Evolutionary conservation across 495 filamentous ascomycete genomes (phyloP), one percentile per base, ranked within the genome.

Genomic region (Tuber aestivum): DNA sequence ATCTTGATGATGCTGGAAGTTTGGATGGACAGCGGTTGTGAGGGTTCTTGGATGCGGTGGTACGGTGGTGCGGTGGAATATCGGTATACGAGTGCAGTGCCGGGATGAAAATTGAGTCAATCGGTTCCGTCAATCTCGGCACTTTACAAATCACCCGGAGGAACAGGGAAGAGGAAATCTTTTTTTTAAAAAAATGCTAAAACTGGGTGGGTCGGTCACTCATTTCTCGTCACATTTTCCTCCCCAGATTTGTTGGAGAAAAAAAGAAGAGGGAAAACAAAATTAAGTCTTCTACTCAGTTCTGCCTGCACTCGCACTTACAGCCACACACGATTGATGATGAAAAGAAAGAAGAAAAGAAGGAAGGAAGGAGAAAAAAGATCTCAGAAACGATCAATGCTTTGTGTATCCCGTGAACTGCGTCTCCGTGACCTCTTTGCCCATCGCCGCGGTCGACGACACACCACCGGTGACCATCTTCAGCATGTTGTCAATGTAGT

Each of bases 391-490:
- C 9, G 27, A 18, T 45, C 72, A 79, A 61, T 41, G 50, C 16
- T 80, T 81, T 2, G 80, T 77, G 32, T 77, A 81, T n/a, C 80
- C 80, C 82, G 90, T 90, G 84, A 99, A 98, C 87, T 99, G 95
- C 83, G 97, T 94, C 87, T 99, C 95, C 20, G 95, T 99, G 72
- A 99, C 95, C 69, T 96, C 95, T 86, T 93, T 93, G 18, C 95
- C 95, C 95, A 98, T 99, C 6, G 95, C 95, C 50, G 91, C 91
- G 1, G 95, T 98, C 70, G 89, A 91, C 83, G 91, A 94, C 72
- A 99, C 90, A 79, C 95, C 95, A 10, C 95, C 96, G 9, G 90
- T 94, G 18, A 99, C 93, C 95, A 99, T 97, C 89, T 96, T 97
- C 83, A 97, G 86, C 86, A 97, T 83, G 82, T 94, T 93, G 83